Evolutionary conservation across 306 rosid species (phyloP).

Genomic region (Potentilla sterilis): DNA sequence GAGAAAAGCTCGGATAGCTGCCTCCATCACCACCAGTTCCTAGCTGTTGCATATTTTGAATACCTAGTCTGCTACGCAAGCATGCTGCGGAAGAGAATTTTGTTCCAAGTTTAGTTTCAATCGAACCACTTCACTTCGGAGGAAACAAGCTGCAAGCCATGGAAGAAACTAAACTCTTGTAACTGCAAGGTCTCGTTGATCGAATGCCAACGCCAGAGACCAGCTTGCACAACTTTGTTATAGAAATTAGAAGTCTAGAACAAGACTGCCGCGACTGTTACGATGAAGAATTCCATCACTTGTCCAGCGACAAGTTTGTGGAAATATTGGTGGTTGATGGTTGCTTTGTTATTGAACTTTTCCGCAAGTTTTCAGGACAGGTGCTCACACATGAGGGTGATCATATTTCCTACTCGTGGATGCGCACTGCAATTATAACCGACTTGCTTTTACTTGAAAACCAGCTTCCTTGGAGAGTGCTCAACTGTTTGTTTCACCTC

Average conservation of each 20-base stretch:
- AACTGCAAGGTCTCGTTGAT: not conserved
- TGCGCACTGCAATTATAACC: not conserved
- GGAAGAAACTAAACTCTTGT: not conserved
- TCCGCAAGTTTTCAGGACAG: not conserved
- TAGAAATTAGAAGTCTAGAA: not conserved
- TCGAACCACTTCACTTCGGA: not conserved
- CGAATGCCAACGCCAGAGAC: not conserved
- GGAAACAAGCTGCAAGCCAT: not conserved
- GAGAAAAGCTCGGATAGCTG: not conserved
- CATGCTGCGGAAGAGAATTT: not conserved
- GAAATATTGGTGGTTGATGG: slow-evolving; percentile 4
- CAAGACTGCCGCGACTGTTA: not conserved
- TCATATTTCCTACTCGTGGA: not conserved
- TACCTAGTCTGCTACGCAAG: not conserved
- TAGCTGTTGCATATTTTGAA: not conserved
- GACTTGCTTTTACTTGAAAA: slow-evolving; percentile 15
- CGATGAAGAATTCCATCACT: not conserved
- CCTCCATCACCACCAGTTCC: not conserved
- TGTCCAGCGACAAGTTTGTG: not conserved
- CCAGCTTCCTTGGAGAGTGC: slow-evolving; percentile 4
- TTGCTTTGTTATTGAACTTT: not conserved
- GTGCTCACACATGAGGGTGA: not conserved
- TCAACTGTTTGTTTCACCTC: not conserved
- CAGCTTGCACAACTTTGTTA: not conserved
- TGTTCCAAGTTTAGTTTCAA: not conserved